A percentile compares a stretch with the other conserved stretches of the same genome.
These are phyloP conservation scores for Phalaenopsis equestris DNA, from an alignment of 106 monocot species.

Conservation along the genomic window DNA sequence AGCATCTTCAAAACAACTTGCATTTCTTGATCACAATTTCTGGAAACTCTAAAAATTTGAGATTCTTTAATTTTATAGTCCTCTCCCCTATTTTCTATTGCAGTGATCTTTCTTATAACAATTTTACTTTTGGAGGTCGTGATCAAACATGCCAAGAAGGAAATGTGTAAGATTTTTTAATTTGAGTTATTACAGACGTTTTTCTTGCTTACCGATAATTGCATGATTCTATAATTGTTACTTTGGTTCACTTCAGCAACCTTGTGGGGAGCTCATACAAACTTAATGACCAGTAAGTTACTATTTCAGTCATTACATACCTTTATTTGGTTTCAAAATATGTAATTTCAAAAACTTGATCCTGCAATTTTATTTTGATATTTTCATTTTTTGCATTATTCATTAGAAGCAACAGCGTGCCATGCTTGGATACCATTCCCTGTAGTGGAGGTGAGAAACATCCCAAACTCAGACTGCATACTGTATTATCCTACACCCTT, in stretches of 20 bases:
- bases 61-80: background rate
- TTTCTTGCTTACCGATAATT: background rate
- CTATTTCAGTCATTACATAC: background rate
- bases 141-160: conserved; percentile 13
- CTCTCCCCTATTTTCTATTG: background rate
- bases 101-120: conserved; percentile 28
- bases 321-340: background rate
- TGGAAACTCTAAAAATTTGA: background rate
- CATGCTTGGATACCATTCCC: conserved; percentile 11
- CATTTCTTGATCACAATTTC: background rate
- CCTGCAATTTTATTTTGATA: background rate
- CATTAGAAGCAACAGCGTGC: background rate
- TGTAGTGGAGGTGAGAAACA: conserved; percentile 1
- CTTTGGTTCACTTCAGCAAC: conserved; percentile 3
- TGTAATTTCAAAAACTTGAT: background rate
- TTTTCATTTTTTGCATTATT: background rate
- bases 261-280: conserved; percentile 4
- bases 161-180: conserved; percentile 11
- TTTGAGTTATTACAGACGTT: background rate
- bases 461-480: background rate
- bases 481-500: background rate
- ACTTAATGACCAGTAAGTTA: background rate
- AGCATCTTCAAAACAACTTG: background rate
- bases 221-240: background rate
- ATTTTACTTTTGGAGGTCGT: conserved; percentile 9